Evolutionary conservation across 2,329 filamentous ascomycete species (phyloP), one percentile per base, ranked within the genome.

Genomic region (Colletotrichum orchidophilum): DNA sequence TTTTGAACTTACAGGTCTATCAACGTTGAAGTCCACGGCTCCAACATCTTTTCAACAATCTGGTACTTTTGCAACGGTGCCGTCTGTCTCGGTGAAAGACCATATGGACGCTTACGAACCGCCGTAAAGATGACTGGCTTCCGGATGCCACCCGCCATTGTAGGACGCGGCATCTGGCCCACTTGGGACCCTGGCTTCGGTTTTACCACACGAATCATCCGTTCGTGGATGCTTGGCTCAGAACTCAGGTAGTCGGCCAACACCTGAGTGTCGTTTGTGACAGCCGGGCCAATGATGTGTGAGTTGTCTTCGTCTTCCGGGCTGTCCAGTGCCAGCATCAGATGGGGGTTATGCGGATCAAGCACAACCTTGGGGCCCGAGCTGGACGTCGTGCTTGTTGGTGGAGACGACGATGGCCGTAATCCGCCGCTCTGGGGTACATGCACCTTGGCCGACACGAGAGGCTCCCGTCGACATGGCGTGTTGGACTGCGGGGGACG

Each of bases 181-280:
- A 24, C 52, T 42, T 68, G 68, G 15, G 15, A 15, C 8, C 68
- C 68, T 3, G 53, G 68, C 12, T 58, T 71, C 3, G 68, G 63
- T 31, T 71, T 71, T 1, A 68, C 68, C n/a, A 71, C 68, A 39
- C 76, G 76, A n/a, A 74, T 74, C 64, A 74, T 72, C 27, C 72
- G 79, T 80, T 64, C 78, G 74, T 29, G 81, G 79, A 21, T 71
- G 15, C 46, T 71, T 1, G 63, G 67, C 21, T 73, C 71, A 5
- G 71, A 71, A 9, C 85, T 85, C 69, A 91, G 84, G 67, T 89
- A 90, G 62, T 88, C 85, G n/a, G 89, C 86, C 55, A 91, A 82
- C 12, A 91, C 84, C 63, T 91, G 88, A 1, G 87, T 88, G 79
- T 91, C 89, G 59, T 87, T 87, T 5, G 87, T 88, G 6, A 87